Evolutionary conservation across 1,284 basidiomycete genomes (phyloP).

Genomic region (Sporisorium scitamineum): DNA sequence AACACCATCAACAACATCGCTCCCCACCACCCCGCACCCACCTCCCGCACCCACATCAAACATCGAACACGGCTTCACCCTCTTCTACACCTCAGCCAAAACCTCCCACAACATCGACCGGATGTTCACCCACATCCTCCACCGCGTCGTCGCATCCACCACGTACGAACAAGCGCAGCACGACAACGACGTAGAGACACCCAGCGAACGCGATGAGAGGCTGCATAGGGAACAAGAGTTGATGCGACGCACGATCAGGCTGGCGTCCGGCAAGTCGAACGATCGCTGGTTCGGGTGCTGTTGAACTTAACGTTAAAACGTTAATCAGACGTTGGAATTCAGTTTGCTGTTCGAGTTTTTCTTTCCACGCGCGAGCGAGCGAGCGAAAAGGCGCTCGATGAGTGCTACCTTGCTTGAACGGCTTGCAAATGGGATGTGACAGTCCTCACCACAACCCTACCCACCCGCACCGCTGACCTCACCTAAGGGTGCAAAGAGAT

Average conservation of each 20-base stretch:
- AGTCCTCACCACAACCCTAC: no score
- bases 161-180: slow-evolving; percentile 14
- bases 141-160: slow-evolving; percentile 27
- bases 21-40: slow-evolving; percentile 5
- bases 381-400: no score
- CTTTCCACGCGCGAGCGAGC: no score
- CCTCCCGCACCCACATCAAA: background rate
- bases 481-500: no score
- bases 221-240: slow-evolving; percentile 15
- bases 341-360: no score
- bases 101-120: slow-evolving; percentile 49
- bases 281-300: slow-evolving; percentile 18
- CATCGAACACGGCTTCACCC: slow-evolving; percentile 56
- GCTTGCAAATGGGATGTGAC: no score
- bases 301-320: background rate
- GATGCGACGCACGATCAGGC: slow-evolving; percentile 37
- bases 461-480: no score
- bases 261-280: slow-evolving; percentile 39
- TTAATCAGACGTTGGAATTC: background rate
- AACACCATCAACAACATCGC: slow-evolving; percentile 21
- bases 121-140: slow-evolving; percentile 57
- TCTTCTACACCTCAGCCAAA: slow-evolving; percentile 59
- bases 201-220: background rate
- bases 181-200: background rate
- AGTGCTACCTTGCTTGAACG: no score